Percentiles rank a stretch among this genome's conserved stretches.
These are phyloP conservation scores for Aspergillus haitiensis DNA, from an alignment of 495 filamentous ascomycete species.

Conservation along the genomic window DNA sequence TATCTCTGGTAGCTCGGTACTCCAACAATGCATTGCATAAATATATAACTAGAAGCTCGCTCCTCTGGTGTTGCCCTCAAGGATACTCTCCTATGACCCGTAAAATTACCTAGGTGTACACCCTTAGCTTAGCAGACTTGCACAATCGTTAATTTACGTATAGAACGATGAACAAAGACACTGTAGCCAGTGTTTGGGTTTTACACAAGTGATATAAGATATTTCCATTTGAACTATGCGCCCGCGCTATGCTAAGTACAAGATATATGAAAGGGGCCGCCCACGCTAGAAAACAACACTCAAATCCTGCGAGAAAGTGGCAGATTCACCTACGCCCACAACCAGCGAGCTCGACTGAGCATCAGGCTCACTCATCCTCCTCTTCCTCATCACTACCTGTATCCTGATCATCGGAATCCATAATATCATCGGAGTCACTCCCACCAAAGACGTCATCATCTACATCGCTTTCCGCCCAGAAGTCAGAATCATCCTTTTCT, in stretches of 20 bases:
- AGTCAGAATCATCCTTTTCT: constrained; percentile 74
- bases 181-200: too few species aligned
- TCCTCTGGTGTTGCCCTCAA: too few species aligned
- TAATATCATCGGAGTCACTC: constrained; percentile 61
- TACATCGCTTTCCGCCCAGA: constrained; percentile 78
- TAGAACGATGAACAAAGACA: too few species aligned
- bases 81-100: background rate
- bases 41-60: background rate
- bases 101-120: background rate
- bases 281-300: background rate
- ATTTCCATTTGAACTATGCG: constrained; percentile 11
- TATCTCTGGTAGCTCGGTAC: constrained; percentile 18
- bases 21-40: constrained; percentile 13
- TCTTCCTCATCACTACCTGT: constrained; percentile 58
- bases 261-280: background rate
- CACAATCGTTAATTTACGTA: too few species aligned
- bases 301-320: background rate
- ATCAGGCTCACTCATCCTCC: constrained; percentile 39
- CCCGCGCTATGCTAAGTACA: constrained; percentile 19
- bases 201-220: background rate
- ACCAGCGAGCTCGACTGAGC: background rate
- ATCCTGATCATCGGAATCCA: constrained; percentile 52
- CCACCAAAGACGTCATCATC: constrained; percentile 78
- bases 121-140: too few species aligned
- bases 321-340: background rate